Evolutionary conservation across 192 early-diverging fungal species (phyloP).

Genomic region (Linnemannia hyalina): DNA sequence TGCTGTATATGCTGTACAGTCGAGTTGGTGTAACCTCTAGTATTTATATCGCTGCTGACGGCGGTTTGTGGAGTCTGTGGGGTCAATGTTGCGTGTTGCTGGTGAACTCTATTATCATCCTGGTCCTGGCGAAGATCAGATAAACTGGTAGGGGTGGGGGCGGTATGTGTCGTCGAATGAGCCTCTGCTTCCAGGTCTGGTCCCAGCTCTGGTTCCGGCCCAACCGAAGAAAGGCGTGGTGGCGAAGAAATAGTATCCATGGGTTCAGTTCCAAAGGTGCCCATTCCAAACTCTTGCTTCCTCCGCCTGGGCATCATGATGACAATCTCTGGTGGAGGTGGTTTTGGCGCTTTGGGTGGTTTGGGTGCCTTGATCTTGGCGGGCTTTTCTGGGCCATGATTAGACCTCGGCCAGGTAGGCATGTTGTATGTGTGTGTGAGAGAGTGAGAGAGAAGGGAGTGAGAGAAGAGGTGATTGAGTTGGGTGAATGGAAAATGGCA

Average conservation of each 20-base stretch:
- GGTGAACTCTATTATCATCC: conserved; percentile 1
- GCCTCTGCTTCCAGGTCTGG: too few relatives aligned
- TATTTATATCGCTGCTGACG: neutral
- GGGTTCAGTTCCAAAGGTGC: conserved; percentile 31
- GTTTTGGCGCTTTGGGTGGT: conserved; percentile 23
- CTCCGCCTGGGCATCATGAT: conserved; percentile 36
- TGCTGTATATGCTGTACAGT: neutral
- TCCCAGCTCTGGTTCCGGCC: neutral
- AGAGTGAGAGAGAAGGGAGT: neutral
- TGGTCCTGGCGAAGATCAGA: neutral
- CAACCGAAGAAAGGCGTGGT: neutral
- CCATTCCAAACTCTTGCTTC: conserved; percentile 40
- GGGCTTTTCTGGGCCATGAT: conserved; percentile 6
- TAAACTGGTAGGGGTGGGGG: neutral
- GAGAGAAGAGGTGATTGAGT: neutral
- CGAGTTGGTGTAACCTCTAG: neutral
- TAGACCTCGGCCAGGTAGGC: conserved; percentile 35
- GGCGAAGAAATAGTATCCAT: conserved; percentile 7
- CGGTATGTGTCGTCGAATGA: too few relatives aligned
- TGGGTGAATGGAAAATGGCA: neutral
- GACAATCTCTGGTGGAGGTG: conserved; percentile 16
- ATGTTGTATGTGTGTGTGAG: conserved; percentile 3
- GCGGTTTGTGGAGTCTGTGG: neutral
- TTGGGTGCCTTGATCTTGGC: conserved; percentile 14
- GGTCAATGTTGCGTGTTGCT: neutral